A percentile compares a stretch with the other conserved stretches of the same genome.
phyloP scores from a whole-genome alignment of 106 monocot genomes.

The Apostasia ramifera region DNA sequence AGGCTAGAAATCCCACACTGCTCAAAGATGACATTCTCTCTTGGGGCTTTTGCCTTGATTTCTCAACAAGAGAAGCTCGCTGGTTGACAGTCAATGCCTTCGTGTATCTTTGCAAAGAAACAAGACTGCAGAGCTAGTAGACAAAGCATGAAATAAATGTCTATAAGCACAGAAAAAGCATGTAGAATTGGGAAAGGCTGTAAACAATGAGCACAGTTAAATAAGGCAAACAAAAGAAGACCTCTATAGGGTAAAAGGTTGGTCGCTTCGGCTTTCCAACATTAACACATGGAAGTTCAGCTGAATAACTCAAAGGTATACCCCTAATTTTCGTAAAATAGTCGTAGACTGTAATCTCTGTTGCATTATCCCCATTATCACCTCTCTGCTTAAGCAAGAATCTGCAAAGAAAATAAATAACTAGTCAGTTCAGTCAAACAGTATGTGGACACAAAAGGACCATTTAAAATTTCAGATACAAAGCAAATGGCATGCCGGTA shows the following conservation, averaged over 20 bases:
- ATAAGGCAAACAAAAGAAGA: conserved; percentile 6
- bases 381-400: conserved; percentile 59
- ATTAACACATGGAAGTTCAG: conserved; percentile 74
- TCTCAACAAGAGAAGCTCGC: conserved; percentile 86
- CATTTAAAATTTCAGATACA: no score
- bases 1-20: conserved; percentile 29
- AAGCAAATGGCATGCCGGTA: no score
- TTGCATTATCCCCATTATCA: conserved; percentile 24
- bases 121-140: conserved; percentile 60
- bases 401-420: conserved; percentile 17
- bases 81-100: conserved; percentile 73
- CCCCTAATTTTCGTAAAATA: conserved; percentile 54
- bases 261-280: conserved; percentile 93
- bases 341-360: conserved; percentile 69
- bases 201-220: not conserved
- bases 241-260: conserved; percentile 85
- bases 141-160: not conserved
- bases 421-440: not conserved
- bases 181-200: not conserved
- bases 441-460: no score
- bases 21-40: conserved; percentile 71
- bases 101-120: conserved; percentile 84
- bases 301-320: conserved; percentile 44
- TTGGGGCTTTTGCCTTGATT: conserved; percentile 91
- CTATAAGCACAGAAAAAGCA: no score